Evolutionary conservation across 208 protist genomes (phyloP).

Genomic region (Leishmania guyanensis): DNA sequence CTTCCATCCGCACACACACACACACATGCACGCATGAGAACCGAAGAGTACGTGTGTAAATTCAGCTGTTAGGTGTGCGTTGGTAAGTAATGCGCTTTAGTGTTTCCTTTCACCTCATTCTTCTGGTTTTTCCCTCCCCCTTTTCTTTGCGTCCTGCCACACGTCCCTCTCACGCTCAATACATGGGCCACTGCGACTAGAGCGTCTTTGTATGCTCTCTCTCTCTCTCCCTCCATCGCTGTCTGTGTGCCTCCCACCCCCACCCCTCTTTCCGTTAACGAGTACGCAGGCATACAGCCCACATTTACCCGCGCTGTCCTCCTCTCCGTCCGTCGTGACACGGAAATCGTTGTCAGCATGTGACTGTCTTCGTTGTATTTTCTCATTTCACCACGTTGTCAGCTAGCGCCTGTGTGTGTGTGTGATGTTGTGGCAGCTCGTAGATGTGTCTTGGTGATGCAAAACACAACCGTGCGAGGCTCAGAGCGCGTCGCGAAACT

Average conservation of each 20-base stretch:
- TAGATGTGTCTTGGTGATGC: background rate
- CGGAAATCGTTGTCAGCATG: background rate
- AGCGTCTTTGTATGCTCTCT: background rate
- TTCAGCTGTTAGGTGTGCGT: constrained; percentile 2
- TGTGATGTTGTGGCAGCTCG: background rate
- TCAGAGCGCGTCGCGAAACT: background rate
- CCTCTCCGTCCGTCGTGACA: background rate
- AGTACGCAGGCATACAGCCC: too few species aligned
- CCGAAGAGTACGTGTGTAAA: constrained; percentile 30
- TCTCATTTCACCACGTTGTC: background rate
- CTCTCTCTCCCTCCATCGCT: background rate
- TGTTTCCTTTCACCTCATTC: background rate
- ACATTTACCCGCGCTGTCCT: background rate
- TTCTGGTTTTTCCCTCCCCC: background rate
- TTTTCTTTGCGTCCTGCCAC: background rate
- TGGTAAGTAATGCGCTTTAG: background rate
- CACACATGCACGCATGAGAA: constrained; percentile 16
- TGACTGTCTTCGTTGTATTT: background rate
- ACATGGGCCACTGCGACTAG: too few species aligned
- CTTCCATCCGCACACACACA: background rate
- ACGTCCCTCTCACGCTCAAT: too few species aligned
- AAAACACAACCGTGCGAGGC: background rate
- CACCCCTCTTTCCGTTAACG: background rate
- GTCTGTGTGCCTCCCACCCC: background rate
- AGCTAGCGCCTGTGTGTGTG: background rate